Evolutionary conservation across 805 yeast genomes (phyloP).

Genomic region (Zygoascus tannicola): DNA sequence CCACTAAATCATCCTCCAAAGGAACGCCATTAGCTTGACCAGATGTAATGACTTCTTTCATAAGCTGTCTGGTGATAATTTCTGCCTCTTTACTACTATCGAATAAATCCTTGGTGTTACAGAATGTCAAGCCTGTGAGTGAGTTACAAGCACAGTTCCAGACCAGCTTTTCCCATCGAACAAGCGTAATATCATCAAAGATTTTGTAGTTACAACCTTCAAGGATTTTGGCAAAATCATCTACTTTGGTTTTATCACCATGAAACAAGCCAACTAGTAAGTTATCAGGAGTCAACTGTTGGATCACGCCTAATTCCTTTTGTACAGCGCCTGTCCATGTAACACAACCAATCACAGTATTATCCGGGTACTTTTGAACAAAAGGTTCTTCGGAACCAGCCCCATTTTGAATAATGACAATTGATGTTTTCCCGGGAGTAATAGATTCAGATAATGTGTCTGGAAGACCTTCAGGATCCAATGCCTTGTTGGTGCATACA

Average conservation of each 20-base stretch:
- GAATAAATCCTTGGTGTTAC: constrained; percentile 12
- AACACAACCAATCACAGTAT: constrained; percentile 9
- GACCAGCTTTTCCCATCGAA: constrained; percentile 19
- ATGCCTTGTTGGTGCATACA: constrained; percentile 11
- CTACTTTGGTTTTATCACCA: constrained; percentile 12
- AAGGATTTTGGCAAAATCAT: constrained; percentile 34
- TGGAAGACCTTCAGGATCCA: constrained; percentile 11
- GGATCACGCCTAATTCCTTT: constrained; percentile 5
- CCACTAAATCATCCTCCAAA: constrained; percentile 7
- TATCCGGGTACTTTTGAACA: constrained; percentile 8
- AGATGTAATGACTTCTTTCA: constrained; percentile 53
- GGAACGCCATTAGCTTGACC: constrained; percentile 60
- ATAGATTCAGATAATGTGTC: constrained; percentile 27
- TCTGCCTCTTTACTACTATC: constrained; percentile 12
- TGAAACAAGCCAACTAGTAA: constrained; percentile 41
- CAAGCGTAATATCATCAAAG: constrained; percentile 9
- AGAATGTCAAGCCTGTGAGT: constrained; percentile 15
- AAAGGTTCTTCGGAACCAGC: constrained; percentile 11
- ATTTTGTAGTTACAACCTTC: constrained; percentile 12
- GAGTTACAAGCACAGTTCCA: constrained; percentile 21
- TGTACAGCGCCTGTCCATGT: constrained; percentile 10
- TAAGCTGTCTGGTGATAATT: constrained; percentile 30
- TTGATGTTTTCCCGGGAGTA: constrained; percentile 11
- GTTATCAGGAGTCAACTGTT: constrained; percentile 38
- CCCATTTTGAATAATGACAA: constrained; percentile 14